A percentile compares a stretch with the other conserved stretches of the same genome.
Conservation (phyloP, 2,329 filamentous ascomycete genomes). For the Claviceps sp. region DNA sequence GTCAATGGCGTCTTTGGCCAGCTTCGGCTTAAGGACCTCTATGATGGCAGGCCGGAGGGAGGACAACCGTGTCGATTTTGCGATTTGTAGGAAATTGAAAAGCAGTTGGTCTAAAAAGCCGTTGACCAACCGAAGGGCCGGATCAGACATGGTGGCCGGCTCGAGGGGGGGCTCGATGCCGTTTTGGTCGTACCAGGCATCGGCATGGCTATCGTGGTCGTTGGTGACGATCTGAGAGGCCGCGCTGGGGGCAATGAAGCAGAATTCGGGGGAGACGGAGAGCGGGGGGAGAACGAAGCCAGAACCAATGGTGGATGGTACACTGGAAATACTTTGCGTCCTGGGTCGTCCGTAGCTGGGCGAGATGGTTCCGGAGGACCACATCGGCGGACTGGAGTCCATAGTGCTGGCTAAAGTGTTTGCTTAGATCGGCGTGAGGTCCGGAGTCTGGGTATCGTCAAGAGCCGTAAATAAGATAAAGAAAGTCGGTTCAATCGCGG, state of each 20-base stretch:
- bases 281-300: constrained; percentile 53
- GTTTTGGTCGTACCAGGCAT: constrained; percentile 56
- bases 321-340: constrained; percentile 56
- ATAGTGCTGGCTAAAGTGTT: neutral
- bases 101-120: constrained; percentile 87
- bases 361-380: constrained; percentile 19
- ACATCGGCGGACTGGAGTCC: neutral
- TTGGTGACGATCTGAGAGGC: constrained; percentile 87
- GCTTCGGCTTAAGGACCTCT: constrained; percentile 77
- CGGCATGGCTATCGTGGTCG: constrained; percentile 64
- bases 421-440: no score
- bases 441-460: neutral
- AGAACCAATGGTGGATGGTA: constrained; percentile 45
- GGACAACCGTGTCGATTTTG: constrained; percentile 64
- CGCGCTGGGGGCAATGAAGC: constrained; percentile 77
- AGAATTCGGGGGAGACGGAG: constrained; percentile 60
- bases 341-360: constrained; percentile 30
- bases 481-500: neutral
- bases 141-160: constrained; percentile 57
- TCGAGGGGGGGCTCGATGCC: constrained; percentile 52
- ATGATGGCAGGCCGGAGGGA: constrained; percentile 69
- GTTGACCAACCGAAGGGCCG: constrained; percentile 70
- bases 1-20: constrained; percentile 72
- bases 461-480: neutral
- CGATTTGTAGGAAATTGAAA: constrained; percentile 73